phyloP scores from a whole-genome alignment of 2,329 filamentous ascomycete species.

The Cladosporium velox region DNA sequence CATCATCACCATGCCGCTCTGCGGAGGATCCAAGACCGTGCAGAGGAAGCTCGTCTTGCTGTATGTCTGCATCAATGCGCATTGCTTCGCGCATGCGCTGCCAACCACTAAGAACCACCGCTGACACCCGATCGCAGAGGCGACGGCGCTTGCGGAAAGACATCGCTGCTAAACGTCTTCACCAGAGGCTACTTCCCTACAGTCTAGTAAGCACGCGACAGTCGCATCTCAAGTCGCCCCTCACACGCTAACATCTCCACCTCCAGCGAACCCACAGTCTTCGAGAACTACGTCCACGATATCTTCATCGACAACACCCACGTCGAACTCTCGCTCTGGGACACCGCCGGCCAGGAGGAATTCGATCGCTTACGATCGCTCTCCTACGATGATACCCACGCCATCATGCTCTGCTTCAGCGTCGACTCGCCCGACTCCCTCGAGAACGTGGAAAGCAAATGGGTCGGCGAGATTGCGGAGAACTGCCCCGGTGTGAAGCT shows the following conservation, averaged over 20 bases:
- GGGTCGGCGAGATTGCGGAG: conserved; percentile 96
- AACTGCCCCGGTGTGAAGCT: conserved; percentile 96
- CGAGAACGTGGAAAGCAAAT: conserved; percentile 98
- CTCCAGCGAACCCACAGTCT: conserved; percentile 83
- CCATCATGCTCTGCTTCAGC: conserved; percentile 98
- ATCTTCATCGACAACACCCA: conserved; percentile 98
- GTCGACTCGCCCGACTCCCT: conserved; percentile 94
- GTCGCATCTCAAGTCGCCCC: neutral
- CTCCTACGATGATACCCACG: conserved; percentile 96
- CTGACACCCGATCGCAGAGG: conserved; percentile 60
- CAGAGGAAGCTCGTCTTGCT: conserved; percentile 95
- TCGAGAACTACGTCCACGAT: conserved; percentile 99
- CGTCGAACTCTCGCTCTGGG: conserved; percentile 97
- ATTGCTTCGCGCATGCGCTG: conserved; percentile 8
- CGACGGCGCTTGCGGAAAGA: conserved; percentile 96
- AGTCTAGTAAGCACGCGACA: conserved; percentile 68
- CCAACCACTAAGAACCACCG: conserved; percentile 2
- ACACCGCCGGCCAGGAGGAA: conserved; percentile 98
- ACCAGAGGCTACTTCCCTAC: conserved; percentile 98
- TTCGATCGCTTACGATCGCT: conserved; percentile 94
- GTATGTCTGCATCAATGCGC: conserved; percentile 52
- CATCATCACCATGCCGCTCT: conserved; percentile 46
- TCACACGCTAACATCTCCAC: conserved; percentile 14
- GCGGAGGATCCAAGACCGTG: conserved; percentile 67
- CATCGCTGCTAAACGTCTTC: conserved; percentile 95